These are phyloP conservation scores for Acanthamoeba quina DNA, from an alignment of 208 protist species.

Conservation along the genomic window DNA sequence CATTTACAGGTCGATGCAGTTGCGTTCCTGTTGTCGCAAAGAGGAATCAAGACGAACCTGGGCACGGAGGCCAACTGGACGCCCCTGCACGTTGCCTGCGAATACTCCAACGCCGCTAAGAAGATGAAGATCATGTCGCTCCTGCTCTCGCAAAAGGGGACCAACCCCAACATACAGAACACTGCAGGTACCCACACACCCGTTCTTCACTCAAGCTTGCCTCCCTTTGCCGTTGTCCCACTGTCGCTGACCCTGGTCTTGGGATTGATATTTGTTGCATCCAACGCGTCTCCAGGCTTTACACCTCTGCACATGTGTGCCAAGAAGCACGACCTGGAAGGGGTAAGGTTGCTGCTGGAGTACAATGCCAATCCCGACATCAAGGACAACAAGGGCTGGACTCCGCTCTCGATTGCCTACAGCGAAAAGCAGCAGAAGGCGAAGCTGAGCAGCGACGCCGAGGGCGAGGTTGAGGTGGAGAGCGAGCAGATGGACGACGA, in stretches of 20 bases:
- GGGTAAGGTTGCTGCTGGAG: conserved; percentile 23
- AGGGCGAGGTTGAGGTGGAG: neutral
- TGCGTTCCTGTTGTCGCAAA: neutral
- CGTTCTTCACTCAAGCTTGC: neutral
- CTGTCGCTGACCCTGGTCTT: neutral
- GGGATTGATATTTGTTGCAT: neutral
- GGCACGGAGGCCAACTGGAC: conserved; percentile 53
- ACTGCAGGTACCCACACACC: neutral
- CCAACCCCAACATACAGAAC: conserved; percentile 66
- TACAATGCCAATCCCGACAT: neutral
- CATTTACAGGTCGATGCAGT: neutral
- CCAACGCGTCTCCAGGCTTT: neutral
- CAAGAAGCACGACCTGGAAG: conserved; percentile 63
- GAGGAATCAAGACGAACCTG: conserved; percentile 54
- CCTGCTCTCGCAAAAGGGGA: conserved; percentile 41
- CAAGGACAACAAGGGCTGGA: conserved; percentile 17
- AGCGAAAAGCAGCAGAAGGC: conserved; percentile 34
- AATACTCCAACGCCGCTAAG: neutral
- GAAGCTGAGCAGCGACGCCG: neutral
- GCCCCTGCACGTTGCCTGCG: conserved; percentile 29
- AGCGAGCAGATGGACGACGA: conserved; percentile 1
- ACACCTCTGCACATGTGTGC: conserved; percentile 45
- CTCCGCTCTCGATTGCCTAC: conserved; percentile 42
- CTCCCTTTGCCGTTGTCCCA: neutral
- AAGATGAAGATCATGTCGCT: conserved; percentile 33